These are phyloP conservation scores for Ramaria rubella DNA, from an alignment of 768 basidiomycete species.

Conservation along the genomic window DNA sequence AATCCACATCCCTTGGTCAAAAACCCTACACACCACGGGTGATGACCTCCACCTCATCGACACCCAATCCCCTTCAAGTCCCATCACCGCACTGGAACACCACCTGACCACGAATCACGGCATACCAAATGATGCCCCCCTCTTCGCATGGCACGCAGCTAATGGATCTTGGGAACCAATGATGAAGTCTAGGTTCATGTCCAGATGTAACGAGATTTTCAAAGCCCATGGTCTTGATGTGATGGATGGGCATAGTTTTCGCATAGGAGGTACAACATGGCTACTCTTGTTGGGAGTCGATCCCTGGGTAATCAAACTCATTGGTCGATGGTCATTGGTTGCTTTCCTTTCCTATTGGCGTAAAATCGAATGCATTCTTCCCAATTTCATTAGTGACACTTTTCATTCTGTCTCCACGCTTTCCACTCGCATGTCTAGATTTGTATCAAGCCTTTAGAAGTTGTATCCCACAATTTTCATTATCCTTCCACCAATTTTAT, in stretches of 20 bases:
- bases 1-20: neutral
- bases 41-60: neutral
- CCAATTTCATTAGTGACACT: neutral
- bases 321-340: conserved; percentile 28
- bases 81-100: neutral
- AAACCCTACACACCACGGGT: neutral
- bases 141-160: neutral
- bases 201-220: conserved; percentile 22
- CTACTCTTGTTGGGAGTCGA: no score
- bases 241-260: conserved; percentile 25
- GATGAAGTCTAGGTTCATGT: conserved; percentile 13
- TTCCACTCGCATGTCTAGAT: neutral
- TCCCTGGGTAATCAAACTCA: conserved; percentile 24
- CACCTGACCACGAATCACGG: neutral
- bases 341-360: conserved; percentile 33
- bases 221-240: neutral
- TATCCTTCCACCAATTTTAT: no score
- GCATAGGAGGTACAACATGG: conserved; percentile 30
- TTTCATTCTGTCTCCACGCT: neutral
- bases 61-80: neutral
- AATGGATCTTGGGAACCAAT: neutral
- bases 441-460: no score
- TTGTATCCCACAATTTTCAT: no score
- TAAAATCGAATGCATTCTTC: neutral
- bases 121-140: neutral